Evolutionary conservation across 306 rosid species (phyloP).

Genomic region (Rosa lucieae): DNA sequence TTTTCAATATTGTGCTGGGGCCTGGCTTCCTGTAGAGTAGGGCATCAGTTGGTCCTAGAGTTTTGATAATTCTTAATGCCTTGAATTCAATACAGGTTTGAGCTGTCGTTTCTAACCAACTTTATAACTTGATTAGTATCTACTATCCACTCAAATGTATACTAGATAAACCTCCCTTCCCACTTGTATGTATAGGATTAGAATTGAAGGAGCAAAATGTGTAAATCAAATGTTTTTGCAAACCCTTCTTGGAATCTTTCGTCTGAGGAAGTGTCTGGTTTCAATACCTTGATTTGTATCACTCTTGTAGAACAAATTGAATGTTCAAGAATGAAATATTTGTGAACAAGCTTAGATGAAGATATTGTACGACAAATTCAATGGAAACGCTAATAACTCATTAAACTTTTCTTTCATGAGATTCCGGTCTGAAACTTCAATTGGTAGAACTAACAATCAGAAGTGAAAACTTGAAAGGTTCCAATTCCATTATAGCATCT

Average conservation of each 20-base stretch:
- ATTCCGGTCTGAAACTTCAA: too few species aligned
- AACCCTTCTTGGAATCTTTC: conserved; percentile 36
- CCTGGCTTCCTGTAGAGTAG: conserved; percentile 16
- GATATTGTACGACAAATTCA: neutral
- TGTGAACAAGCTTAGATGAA: neutral
- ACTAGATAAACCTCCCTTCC: conserved; percentile 42
- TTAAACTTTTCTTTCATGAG: too few species aligned
- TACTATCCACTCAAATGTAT: conserved; percentile 40
- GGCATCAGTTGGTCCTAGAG: conserved; percentile 17
- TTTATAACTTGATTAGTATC: conserved; percentile 41
- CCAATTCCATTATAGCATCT: too few species aligned
- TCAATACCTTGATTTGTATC: conserved; percentile 13
- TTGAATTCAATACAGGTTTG: conserved; percentile 16
- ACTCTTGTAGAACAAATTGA: neutral
- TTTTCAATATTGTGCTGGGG: conserved; percentile 32
- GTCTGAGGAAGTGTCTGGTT: conserved; percentile 4
- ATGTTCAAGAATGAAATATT: neutral
- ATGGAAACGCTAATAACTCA: neutral
- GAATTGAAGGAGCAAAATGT: conserved; percentile 30
- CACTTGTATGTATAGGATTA: conserved; percentile 50
- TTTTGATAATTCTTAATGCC: conserved; percentile 18
- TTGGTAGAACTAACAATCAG: too few species aligned
- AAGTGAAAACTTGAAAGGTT: too few species aligned
- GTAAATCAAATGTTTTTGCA: conserved; percentile 62
- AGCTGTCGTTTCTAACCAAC: conserved; percentile 45